Evolutionary conservation across 2,329 filamentous ascomycete genomes (phyloP).

Genomic region (Dryadomyces quercus-mongolicae): DNA sequence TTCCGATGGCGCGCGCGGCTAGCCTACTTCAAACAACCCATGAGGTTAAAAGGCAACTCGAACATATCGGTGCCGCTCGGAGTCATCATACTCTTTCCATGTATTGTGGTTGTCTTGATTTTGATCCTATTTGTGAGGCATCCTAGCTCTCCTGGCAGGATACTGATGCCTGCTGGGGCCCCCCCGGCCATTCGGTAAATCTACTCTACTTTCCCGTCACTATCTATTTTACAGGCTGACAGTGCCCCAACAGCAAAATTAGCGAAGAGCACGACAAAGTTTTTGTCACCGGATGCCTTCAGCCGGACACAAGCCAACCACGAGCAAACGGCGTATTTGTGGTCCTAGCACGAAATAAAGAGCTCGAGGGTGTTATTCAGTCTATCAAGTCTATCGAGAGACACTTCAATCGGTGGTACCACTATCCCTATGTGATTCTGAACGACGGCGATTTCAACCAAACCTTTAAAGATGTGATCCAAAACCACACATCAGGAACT

Average conservation of each 20-base stretch:
- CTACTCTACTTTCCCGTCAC: not conserved
- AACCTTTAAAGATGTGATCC: conserved; percentile 77
- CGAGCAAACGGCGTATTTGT: conserved; percentile 93
- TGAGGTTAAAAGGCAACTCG: conserved; percentile 84
- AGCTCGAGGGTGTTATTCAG: conserved; percentile 89
- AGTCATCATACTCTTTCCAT: conserved; percentile 83
- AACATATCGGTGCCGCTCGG: conserved; percentile 86
- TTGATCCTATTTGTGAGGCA: conserved; percentile 81
- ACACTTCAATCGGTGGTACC: conserved; percentile 98
- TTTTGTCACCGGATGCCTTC: conserved; percentile 80
- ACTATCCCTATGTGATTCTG: conserved; percentile 96
- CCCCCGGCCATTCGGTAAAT: conserved; percentile 80
- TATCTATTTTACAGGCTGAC: not conserved
- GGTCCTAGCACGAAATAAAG: conserved; percentile 89
- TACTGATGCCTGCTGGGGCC: conserved; percentile 77
- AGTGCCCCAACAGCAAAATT: conserved; percentile 57
- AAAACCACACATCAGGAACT: conserved; percentile 75
- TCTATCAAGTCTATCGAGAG: conserved; percentile 96
- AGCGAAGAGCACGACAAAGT: conserved; percentile 96
- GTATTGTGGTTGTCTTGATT: conserved; percentile 83
- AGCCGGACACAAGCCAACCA: conserved; percentile 64
- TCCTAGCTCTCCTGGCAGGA: conserved; percentile 67
- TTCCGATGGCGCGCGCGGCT: conserved; percentile 37
- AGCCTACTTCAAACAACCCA: conserved; percentile 73
- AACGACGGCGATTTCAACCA: conserved; percentile 97